phyloP scores from a whole-genome alignment of 176 grass and related monocot species.

The Oryza nivara region DNA sequence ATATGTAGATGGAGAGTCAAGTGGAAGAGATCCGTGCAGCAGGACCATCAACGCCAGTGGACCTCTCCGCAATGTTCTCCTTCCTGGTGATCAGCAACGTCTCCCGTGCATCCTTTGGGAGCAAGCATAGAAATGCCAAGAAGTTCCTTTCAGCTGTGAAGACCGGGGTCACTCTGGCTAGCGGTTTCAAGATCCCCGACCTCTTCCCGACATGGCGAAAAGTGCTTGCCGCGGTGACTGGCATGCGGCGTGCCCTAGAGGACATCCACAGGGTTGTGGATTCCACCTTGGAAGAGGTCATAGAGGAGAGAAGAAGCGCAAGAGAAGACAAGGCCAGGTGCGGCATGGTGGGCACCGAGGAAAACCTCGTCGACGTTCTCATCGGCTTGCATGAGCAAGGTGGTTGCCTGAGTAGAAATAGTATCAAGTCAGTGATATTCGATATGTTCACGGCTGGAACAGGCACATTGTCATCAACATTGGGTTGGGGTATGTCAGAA shows the following conservation, averaged over 20 bases:
- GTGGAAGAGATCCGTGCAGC: background rate
- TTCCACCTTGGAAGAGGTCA: slow-evolving; percentile 1
- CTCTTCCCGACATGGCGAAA: slow-evolving; percentile 13
- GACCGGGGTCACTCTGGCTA: background rate
- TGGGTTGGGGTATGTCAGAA: slow-evolving; percentile 60
- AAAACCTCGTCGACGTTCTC: slow-evolving; percentile 44
- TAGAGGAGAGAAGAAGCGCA: background rate
- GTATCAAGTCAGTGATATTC: slow-evolving; percentile 43
- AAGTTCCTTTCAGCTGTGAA: slow-evolving; percentile 15
- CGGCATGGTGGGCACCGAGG: background rate
- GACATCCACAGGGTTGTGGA: slow-evolving; percentile 14
- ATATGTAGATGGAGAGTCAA: background rate
- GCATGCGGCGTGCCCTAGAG: slow-evolving; percentile 13
- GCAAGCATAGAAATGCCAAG: background rate
- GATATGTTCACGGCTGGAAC: slow-evolving; percentile 48
- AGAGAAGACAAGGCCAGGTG: background rate
- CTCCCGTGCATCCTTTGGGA: background rate
- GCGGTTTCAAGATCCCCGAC: slow-evolving; percentile 25
- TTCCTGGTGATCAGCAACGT: background rate
- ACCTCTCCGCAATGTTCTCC: background rate
- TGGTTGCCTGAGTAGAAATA: slow-evolving; percentile 9
- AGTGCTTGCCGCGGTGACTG: background rate
- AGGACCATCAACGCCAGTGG: background rate
- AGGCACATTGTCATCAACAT: slow-evolving; percentile 16
- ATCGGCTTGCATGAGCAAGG: slow-evolving; percentile 34